These are phyloP conservation scores for Penicillium desertorum DNA, from an alignment of 495 filamentous ascomycete species.

Conservation along the genomic window DNA sequence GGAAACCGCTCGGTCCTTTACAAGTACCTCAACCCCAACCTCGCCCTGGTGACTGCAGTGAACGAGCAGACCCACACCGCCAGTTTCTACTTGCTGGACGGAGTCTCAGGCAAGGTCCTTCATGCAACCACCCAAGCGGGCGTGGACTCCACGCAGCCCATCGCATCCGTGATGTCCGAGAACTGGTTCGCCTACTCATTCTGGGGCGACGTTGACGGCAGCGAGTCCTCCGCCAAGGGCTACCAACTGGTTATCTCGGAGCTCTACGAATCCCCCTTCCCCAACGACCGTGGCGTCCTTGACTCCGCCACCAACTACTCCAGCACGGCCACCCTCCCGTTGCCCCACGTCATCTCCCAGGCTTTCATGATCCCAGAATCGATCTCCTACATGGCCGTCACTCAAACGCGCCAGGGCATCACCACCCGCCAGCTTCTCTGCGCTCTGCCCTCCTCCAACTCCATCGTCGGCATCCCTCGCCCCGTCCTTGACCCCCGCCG, in stretches of 20 bases:
- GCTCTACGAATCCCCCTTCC: constrained; percentile 77
- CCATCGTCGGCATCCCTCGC: constrained; percentile 78
- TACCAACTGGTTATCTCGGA: constrained; percentile 88
- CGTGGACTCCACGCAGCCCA: constrained; percentile 72
- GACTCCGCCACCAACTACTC: constrained; percentile 70
- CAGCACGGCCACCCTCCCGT: constrained; percentile 44
- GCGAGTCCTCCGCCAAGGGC: constrained; percentile 63
- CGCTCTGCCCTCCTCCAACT: constrained; percentile 64
- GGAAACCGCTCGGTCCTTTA: constrained; percentile 90
- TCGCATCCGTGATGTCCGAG: constrained; percentile 77
- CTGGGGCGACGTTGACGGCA: constrained; percentile 55
- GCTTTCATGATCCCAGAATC: constrained; percentile 73
- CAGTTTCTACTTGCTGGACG: constrained; percentile 80
- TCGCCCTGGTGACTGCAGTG: constrained; percentile 72
- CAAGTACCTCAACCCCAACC: constrained; percentile 93
- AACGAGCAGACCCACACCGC: constrained; percentile 52
- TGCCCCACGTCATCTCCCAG: constrained; percentile 74
- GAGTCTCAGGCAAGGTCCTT: constrained; percentile 77
- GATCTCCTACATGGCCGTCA: constrained; percentile 76
- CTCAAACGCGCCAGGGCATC: constrained; percentile 90
- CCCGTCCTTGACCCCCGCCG: constrained; percentile 80
- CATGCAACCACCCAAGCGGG: constrained; percentile 66
- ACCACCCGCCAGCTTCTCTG: constrained; percentile 80
- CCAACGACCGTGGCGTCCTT: constrained; percentile 84
- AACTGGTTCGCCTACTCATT: constrained; percentile 97